Conservation (phyloP, 2,329 filamentous ascomycete genomes). For the Teratosphaeriaceae sp. region DNA sequence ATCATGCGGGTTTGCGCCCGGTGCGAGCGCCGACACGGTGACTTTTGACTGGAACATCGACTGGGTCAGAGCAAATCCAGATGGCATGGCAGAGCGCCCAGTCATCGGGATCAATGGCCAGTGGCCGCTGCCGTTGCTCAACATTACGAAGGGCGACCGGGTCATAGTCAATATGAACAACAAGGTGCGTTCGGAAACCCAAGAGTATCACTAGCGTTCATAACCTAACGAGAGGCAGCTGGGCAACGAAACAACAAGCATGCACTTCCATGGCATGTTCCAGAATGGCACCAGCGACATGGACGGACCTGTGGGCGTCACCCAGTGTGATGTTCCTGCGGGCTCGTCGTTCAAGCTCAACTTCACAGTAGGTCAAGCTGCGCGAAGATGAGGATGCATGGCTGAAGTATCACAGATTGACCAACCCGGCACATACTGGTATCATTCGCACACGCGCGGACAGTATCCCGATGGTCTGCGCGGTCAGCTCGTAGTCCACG, state of each 20-base stretch:
- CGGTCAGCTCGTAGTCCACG: conserved; percentile 60
- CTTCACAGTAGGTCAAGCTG: conserved; percentile 47
- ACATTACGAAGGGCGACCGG: conserved; percentile 66
- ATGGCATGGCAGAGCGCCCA: conserved; percentile 43
- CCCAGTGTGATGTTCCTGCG: conserved; percentile 60
- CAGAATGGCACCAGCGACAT: conserved; percentile 69
- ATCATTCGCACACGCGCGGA: conserved; percentile 59
- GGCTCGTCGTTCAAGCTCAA: conserved; percentile 58
- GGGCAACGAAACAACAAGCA: conserved; percentile 54
- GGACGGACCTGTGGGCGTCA: conserved; percentile 64
- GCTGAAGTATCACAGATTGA: conserved; percentile 43
- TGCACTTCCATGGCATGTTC: conserved; percentile 75
- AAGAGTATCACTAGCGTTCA: too few relatives aligned
- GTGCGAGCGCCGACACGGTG: conserved; percentile 28
- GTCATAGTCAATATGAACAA: conserved; percentile 65
- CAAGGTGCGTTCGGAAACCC: conserved; percentile 32
- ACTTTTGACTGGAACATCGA: conserved; percentile 48
- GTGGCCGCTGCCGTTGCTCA: conserved; percentile 67
- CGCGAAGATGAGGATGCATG: background rate
- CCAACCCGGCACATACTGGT: conserved; percentile 52
- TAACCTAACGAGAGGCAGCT: conserved; percentile 34
- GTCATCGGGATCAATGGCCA: conserved; percentile 65
- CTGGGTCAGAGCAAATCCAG: conserved; percentile 51
- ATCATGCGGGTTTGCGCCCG: conserved; percentile 8
- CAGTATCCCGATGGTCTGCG: conserved; percentile 65